Conservation (phyloP, 2,329 filamentous ascomycete genomes). For the Rhynchosporium graminicola region DNA sequence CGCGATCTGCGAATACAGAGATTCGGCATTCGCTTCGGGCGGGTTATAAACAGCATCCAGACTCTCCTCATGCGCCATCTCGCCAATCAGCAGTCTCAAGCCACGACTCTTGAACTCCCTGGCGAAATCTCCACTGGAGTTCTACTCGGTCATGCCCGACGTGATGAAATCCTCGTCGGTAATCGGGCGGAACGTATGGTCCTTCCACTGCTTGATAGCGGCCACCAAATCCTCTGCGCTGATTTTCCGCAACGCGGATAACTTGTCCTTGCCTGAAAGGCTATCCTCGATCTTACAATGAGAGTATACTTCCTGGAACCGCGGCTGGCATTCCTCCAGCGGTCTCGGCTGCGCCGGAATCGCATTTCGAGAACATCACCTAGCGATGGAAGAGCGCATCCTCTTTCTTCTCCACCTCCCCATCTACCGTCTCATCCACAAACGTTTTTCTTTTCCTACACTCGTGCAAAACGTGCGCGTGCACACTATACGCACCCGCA, state of each 20-base stretch:
- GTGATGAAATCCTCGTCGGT: constrained; percentile 47
- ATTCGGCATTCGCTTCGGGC: constrained; percentile 41
- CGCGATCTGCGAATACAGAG: constrained; percentile 43
- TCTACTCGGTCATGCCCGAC: constrained; percentile 43
- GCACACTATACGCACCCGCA: constrained; percentile 45
- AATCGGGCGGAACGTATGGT: constrained; percentile 49
- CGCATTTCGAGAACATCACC: constrained; percentile 48
- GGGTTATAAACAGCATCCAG: constrained; percentile 47
- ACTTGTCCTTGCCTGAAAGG: constrained; percentile 37
- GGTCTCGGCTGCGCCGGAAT: constrained; percentile 48
- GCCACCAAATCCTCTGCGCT: constrained; percentile 40
- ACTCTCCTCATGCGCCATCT: constrained; percentile 48
- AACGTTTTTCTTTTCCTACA: not conserved
- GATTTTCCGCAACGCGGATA: constrained; percentile 41
- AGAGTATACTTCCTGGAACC: constrained; percentile 47
- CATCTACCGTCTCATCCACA: no score
- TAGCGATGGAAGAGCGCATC: constrained; percentile 41
- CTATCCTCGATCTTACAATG: constrained; percentile 39
- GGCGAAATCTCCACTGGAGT: constrained; percentile 43
- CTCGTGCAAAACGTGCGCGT: constrained; percentile 17
- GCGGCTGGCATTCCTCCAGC: constrained; percentile 42
- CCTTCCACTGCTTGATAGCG: constrained; percentile 44
- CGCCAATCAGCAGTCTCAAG: constrained; percentile 46
- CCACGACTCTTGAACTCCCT: constrained; percentile 40
- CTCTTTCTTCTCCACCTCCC: no score